phyloP scores from a whole-genome alignment of 2,329 filamentous ascomycete species.

The Aquanectria penicillioides region DNA sequence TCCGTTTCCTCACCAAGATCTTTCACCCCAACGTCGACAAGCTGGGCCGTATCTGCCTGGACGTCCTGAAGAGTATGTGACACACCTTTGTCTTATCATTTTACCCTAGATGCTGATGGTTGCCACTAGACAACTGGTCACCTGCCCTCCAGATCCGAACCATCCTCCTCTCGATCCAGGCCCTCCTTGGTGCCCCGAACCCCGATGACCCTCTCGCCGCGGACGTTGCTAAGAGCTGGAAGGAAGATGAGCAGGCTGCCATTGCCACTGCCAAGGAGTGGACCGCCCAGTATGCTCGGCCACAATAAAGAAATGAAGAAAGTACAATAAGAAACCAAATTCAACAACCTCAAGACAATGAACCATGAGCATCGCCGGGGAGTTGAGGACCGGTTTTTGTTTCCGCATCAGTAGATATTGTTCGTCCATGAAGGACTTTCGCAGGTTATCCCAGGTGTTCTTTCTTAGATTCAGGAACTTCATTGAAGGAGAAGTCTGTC shows the following conservation, averaged over 20 bases:
- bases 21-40: conserved; percentile 99
- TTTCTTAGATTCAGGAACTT: conserved; percentile 24
- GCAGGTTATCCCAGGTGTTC: conserved; percentile 30
- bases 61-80: conserved; percentile 90
- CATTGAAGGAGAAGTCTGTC: conserved; percentile 17
- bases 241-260: conserved; percentile 91
- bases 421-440: conserved; percentile 22
- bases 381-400: conserved; percentile 22
- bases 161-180: conserved; percentile 98
- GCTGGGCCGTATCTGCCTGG: conserved; percentile 94
- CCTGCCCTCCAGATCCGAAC: conserved; percentile 97
- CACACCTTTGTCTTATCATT: not conserved
- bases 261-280: conserved; percentile 93
- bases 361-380: conserved; percentile 20
- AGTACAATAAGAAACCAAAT: conserved; percentile 14
- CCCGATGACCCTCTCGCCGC: conserved; percentile 98
- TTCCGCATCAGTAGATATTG: conserved; percentile 17
- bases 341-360: conserved; percentile 18
- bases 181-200: conserved; percentile 93
- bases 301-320: conserved; percentile 41
- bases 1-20: conserved; percentile 98
- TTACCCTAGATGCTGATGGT: conserved; percentile 22
- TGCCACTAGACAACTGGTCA: conserved; percentile 90
- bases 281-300: conserved; percentile 83
- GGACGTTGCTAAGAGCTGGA: conserved; percentile 97